Base-by-base conservation (phyloP, 75 land plant species). In the Larix kaempferi region DNA sequence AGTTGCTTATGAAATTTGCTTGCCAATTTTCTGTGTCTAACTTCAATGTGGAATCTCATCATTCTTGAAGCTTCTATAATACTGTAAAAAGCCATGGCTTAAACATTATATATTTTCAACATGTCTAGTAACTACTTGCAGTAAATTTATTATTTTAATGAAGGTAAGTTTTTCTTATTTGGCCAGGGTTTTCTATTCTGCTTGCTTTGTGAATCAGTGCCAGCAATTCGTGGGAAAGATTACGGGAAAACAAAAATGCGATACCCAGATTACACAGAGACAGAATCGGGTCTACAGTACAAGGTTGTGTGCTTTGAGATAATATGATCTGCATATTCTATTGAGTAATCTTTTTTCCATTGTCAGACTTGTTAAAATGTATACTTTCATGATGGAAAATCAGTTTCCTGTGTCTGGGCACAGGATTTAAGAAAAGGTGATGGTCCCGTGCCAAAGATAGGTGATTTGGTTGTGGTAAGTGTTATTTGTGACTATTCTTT, bases 161-260 rank as follows among this genome's bases (percentile, higher is more conserved):
- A 69, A 39, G 52, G 49, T 17, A 69, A 41, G 52, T 41, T 69
- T 67, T 69, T 69, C 73, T 69, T 69, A 69, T 41, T 69, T 69
- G 41, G 8, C 49, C 73, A 69, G 73, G 73, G 41, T 44, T 69
- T 69, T 41, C 73, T 69, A 39, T 69, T 41, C 49, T 69, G 21
- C 73, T 83, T 71, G 49, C 59, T 73, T 61, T 79, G 74, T 85
- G 69, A 73, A 62, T 84, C 87, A 96, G 99, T 96, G 99, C 94
- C 99, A 67, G 99, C 99, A 26, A 23, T 96, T 17, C 80, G 98
- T 73, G 99, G 99, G 71, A 96, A 96, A 88, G 99, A 96, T 76
- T 96, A 96, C 89, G 99, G 99, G 59, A 96, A 96, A 77, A 60
- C 93, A 12, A 96, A 92, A 74, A 96, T 96, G 99, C 78, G 83